Evolutionary conservation across 306 rosid genomes (phyloP).

Genomic region (Fragaria ananassa): DNA sequence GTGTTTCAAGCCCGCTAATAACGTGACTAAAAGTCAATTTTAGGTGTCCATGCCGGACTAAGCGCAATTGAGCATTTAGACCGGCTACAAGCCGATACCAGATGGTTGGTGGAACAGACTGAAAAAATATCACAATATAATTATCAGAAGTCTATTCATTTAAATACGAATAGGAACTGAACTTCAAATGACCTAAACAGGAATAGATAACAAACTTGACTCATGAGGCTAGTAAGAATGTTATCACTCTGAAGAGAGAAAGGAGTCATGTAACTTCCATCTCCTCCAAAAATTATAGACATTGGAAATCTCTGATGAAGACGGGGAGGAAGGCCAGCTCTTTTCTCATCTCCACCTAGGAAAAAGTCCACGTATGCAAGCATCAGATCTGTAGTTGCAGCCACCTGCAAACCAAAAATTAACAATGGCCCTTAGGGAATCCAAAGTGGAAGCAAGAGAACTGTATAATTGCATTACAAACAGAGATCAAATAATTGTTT

Average conservation of each 20-base stretch:
- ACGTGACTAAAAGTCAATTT: conserved; percentile 60
- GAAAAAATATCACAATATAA: conserved; percentile 22
- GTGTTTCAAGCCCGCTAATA: conserved; percentile 71
- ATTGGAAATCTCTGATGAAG: conserved; percentile 84
- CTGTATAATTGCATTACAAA: background rate
- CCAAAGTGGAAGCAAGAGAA: background rate
- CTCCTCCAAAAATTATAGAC: conserved; percentile 85
- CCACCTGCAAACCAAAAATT: conserved; percentile 44
- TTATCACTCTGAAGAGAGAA: conserved; percentile 77
- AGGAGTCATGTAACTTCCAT: conserved; percentile 93
- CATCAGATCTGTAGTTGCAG: conserved; percentile 85
- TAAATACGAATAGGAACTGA: conserved; percentile 8
- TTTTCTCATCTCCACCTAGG: conserved; percentile 97
- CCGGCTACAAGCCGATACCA: conserved; percentile 99
- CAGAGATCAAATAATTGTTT: background rate
- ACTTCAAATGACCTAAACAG: conserved; percentile 19
- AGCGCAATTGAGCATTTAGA: conserved; percentile 83
- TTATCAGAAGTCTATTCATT: conserved; percentile 18
- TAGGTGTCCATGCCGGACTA: conserved; percentile 70
- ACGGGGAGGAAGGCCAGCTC: conserved; percentile 69
- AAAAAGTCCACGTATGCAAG: conserved; percentile 90
- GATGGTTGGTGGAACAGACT: conserved; percentile 85
- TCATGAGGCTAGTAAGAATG: conserved; percentile 80
- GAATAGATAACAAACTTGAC: conserved; percentile 61
- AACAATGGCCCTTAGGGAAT: background rate